These are phyloP conservation scores for Mixia osmundae DNA, from an alignment of 1,284 basidiomycete species.

Conservation along the genomic window DNA sequence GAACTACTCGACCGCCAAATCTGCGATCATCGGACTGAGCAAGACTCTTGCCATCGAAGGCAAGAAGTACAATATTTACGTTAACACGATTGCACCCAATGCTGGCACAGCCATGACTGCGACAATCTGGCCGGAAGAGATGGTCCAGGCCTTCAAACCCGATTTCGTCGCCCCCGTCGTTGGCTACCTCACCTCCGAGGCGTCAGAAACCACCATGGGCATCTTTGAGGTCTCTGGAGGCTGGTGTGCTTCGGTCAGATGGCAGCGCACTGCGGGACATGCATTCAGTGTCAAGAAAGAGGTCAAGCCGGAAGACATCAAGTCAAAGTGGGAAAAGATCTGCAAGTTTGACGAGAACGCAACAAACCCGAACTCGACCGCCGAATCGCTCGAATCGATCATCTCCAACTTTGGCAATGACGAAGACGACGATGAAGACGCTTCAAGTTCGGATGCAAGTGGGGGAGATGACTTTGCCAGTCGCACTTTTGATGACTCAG, in stretches of 20 bases:
- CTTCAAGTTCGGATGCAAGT: not conserved
- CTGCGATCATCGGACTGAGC: constrained; percentile 74
- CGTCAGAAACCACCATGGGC: constrained; percentile 47
- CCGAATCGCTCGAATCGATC: constrained; percentile 38
- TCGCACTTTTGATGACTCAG: constrained; percentile 35
- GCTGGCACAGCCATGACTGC: constrained; percentile 22
- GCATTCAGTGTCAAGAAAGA: constrained; percentile 29
- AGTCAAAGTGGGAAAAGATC: constrained; percentile 53
- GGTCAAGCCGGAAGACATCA: constrained; percentile 52
- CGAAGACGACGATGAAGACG: not conserved
- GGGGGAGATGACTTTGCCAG: too few relatives aligned
- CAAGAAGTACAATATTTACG: constrained; percentile 65
- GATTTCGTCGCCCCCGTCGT: constrained; percentile 80
- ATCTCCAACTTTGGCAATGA: constrained; percentile 14
- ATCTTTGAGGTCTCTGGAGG: constrained; percentile 81
- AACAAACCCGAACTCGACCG: constrained; percentile 45
- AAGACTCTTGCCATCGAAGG: constrained; percentile 80
- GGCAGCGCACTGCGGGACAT: constrained; percentile 68
- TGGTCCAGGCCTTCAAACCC: constrained; percentile 88
- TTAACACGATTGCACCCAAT: constrained; percentile 34
- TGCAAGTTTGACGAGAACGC: constrained; percentile 53
- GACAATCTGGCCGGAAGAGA: constrained; percentile 51
- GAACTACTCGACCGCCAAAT: constrained; percentile 66
- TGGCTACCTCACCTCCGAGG: constrained; percentile 65
- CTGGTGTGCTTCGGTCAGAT: constrained; percentile 76